Evolutionary conservation across 441 rosid genomes (phyloP), one percentile per base, ranked within the genome.

Genomic region (Biscutella laevigata): DNA sequence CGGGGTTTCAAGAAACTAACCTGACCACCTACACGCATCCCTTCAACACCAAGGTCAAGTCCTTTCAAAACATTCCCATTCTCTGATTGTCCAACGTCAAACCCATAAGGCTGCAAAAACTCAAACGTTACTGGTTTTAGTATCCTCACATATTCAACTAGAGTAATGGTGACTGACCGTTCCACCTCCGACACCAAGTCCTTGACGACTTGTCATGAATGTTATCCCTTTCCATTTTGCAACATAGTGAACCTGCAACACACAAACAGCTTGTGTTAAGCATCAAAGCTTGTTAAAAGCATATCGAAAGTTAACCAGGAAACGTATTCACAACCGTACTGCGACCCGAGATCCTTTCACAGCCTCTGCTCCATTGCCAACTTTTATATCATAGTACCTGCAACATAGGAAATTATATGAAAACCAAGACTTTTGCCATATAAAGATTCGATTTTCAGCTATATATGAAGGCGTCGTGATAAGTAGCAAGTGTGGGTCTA

Each of bases 201-300:
- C 94, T 70, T 91, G 94, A 47, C 96, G 81, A 55, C 96, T 83
- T 12, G 94, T 91, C 98, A 91, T 91, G 73, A 91, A 91, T 15
- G 95, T 91, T 50, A 91, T 66, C 55, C 86, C 86, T 63, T 71
- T 91, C 96, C 96, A 91, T 77, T 87, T 87, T 4, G 98, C 96
- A 64, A 87, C 96, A 68, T 85, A 91, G 70, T 91, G 98, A 61
- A 87, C 81, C 98, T 86, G 63, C 59, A 47, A 52, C 30, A 57
- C 44, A 17, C n/a, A n/a, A 22, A 38, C 22, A 6, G 1, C 26
- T 26, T 21, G 24, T 6, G 59, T 28, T 35, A 6, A 59, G n/a
- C 64, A 42, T 19, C 51, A 24, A 35, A 8, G 26, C 2, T 14
- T 34, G 5, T 49, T 2, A 28, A 26, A 37, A 16, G 4, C 51